Conservation (phyloP, 2,329 filamentous ascomycete genomes). For the Fusarium napiforme region DNA sequence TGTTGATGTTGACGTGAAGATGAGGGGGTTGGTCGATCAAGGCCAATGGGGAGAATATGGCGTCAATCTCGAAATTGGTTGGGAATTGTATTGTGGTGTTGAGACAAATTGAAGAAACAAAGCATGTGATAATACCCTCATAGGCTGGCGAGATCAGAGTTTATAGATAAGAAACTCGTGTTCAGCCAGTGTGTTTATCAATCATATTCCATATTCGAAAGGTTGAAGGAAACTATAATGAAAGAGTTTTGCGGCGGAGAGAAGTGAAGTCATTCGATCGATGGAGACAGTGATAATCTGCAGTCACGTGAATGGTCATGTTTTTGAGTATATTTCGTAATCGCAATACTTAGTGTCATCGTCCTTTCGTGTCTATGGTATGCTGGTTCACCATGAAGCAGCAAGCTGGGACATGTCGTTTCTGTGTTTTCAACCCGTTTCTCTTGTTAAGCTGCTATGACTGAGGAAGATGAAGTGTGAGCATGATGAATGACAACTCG, state of each 20-base stretch:
- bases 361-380: not conserved
- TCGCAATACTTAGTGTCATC: not conserved
- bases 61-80: not conserved
- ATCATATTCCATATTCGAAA: not conserved
- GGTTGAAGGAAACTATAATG: not conserved
- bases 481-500: too few relatives aligned
- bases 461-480: not conserved
- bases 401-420: too few relatives aligned
- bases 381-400: not conserved
- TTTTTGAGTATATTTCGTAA: not conserved
- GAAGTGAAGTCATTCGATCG: slow-evolving; percentile 27
- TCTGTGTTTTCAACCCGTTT: not conserved
- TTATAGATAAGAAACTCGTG: not conserved
- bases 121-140: not conserved
- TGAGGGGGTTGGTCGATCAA: not conserved
- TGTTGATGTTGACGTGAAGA: not conserved
- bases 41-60: not conserved
- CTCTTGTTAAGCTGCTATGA: not conserved
- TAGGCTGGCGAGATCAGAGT: not conserved
- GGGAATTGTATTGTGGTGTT: slow-evolving; percentile 6
- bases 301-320: slow-evolving; percentile 18
- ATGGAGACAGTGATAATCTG: not conserved
- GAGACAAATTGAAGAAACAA: not conserved
- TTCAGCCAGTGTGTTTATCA: not conserved
- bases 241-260: slow-evolving; percentile 15